Conservation (phyloP, 345 rosid genomes). For the Moricandia arvensis region DNA sequence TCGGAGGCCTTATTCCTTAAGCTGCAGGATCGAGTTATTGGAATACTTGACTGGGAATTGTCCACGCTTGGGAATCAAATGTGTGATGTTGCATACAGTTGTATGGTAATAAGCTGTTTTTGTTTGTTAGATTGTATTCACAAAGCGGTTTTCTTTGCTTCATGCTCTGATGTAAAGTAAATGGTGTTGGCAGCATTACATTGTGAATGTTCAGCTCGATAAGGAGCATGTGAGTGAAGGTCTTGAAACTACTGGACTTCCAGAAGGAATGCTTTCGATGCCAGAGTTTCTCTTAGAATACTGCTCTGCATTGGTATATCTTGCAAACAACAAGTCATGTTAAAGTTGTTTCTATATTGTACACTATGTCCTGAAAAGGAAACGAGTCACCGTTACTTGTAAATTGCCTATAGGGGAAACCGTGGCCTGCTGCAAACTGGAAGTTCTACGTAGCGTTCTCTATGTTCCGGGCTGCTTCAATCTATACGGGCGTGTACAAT, state of each 20-base stretch:
- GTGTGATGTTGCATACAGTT: conserved; percentile 86
- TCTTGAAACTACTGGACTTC: conserved; percentile 63
- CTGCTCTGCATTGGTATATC: conserved; percentile 74
- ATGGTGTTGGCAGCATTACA: conserved; percentile 59
- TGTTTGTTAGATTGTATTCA: too few relatives aligned
- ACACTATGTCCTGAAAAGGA: not conserved
- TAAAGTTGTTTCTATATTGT: not conserved
- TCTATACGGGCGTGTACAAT: conserved; percentile 69
- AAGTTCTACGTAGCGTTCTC: conserved; percentile 91
- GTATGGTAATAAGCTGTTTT: conserved; percentile 69
- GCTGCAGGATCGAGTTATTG: conserved; percentile 86
- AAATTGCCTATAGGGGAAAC: conserved; percentile 51
- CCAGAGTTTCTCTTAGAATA: conserved; percentile 82
- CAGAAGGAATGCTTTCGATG: conserved; percentile 79
- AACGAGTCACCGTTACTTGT: not conserved
- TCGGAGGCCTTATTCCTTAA: not conserved
- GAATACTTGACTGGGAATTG: conserved; percentile 94
- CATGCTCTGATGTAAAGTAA: conserved; percentile 14
- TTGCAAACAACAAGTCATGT: not conserved
- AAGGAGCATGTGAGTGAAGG: conserved; percentile 46
- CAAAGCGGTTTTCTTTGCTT: not conserved
- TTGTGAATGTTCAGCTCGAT: conserved; percentile 39
- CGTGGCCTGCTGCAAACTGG: conserved; percentile 89
- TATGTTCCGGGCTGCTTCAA: conserved; percentile 86
- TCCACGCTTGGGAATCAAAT: conserved; percentile 97